These are phyloP conservation scores for Colletotrichum ledebouriae DNA, from an alignment of 2,329 filamentous ascomycete species.

Conservation along the genomic window DNA sequence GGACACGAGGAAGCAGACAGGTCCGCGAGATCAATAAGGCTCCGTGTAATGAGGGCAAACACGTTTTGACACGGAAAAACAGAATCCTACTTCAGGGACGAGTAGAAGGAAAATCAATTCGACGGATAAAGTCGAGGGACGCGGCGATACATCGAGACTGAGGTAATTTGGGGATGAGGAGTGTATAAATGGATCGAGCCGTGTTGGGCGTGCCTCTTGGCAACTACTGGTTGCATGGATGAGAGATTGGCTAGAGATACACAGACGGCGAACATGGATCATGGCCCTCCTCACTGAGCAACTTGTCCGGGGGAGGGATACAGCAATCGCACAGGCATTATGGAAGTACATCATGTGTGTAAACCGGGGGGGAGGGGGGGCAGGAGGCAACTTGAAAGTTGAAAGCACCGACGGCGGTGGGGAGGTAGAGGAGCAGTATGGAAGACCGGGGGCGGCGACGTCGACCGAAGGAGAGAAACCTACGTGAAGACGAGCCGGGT, in stretches of 20 bases:
- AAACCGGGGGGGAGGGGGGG: conserved; percentile 27
- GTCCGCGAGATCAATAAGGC: conserved; percentile 16
- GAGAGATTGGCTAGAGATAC: conserved; percentile 43
- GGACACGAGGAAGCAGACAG: conserved; percentile 9
- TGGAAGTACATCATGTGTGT: conserved; percentile 39
- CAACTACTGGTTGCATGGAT: conserved; percentile 42
- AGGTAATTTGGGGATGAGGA: conserved; percentile 41
- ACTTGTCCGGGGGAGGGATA: conserved; percentile 37
- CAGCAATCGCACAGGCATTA: conserved; percentile 35
- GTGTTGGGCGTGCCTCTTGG: conserved; percentile 35
- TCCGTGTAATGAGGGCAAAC: conserved; percentile 23
- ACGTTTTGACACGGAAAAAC: conserved; percentile 23
- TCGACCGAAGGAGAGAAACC: conserved; percentile 42
- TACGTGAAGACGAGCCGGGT: conserved; percentile 40
- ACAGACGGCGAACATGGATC: conserved; percentile 41
- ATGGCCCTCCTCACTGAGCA: conserved; percentile 35
- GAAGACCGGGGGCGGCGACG: conserved; percentile 41
- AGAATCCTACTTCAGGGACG: conserved; percentile 21
- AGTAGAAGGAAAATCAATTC: conserved; percentile 23
- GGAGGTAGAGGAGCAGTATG: conserved; percentile 24
- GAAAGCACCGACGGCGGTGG: conserved; percentile 26
- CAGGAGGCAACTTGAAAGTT: conserved; percentile 41
- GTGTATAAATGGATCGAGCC: conserved; percentile 42
- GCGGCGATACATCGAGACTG: conserved; percentile 25
- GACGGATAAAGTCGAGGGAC: conserved; percentile 36